Percentiles rank a stretch among this genome's conserved stretches.
Evolutionary conservation across 371 early-diverging fungal species (phyloP).

Genomic region (Apophysomyces elegans): DNA sequence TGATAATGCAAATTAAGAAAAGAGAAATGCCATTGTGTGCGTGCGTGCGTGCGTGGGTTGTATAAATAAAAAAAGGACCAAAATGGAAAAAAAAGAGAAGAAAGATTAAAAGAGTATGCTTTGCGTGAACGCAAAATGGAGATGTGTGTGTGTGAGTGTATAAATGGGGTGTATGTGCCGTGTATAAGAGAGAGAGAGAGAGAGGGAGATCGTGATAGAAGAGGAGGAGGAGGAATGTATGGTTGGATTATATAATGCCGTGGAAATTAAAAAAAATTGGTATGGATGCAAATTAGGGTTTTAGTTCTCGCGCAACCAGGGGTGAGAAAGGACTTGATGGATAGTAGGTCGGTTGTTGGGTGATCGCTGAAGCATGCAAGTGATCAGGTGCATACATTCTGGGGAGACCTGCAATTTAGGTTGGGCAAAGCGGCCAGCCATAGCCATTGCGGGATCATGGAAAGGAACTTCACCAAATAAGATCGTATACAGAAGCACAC

Average conservation of each 20-base stretch:
- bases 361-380: constrained; percentile 66
- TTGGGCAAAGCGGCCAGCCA: constrained; percentile 46
- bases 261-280: not conserved
- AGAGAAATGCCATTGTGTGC: constrained; percentile 13
- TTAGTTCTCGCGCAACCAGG: constrained; percentile 55
- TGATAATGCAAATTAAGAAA: constrained; percentile 8
- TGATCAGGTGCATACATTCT: constrained; percentile 61
- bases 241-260: no score
- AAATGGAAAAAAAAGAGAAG: not conserved
- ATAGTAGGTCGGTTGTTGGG: constrained; percentile 63
- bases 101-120: no score
- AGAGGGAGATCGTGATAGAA: not conserved
- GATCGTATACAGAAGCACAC: constrained; percentile 77
- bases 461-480: constrained; percentile 80
- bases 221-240: not conserved
- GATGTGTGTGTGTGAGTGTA: not conserved
- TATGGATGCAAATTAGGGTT: not conserved
- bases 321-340: constrained; percentile 64
- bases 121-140: no score
- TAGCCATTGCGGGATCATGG: constrained; percentile 54
- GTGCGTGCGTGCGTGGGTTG: not conserved
- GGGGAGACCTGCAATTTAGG: constrained; percentile 48
- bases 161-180: not conserved
- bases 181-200: not conserved
- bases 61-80: constrained; percentile 8